Evolutionary conservation across 192 early-diverging fungal genomes (phyloP), one percentile per base, ranked within the genome.

Genomic region (Piromyces finnis): DNA sequence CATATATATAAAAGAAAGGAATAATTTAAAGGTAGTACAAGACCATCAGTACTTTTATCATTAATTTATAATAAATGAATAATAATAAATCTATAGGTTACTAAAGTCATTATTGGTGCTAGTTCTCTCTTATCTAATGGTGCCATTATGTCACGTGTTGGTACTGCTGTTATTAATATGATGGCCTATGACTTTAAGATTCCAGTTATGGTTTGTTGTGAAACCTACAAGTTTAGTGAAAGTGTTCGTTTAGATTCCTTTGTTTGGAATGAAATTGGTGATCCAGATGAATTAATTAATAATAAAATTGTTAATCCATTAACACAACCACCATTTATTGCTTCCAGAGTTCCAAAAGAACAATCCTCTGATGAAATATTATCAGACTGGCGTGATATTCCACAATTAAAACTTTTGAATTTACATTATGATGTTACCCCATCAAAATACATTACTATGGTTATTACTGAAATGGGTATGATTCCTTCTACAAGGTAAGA

Each of bases 51-150:
- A n/a, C n/a, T n/a, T n/a, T n/a, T n/a, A n/a, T n/a, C n/a, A n/a
- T n/a, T n/a, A n/a, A n/a, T n/a, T n/a, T n/a, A n/a, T n/a, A n/a
- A n/a, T n/a, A n/a, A n/a, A n/a, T n/a, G n/a, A n/a, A n/a, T n/a
- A n/a, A n/a, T n/a, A n/a, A n/a, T n/a, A n/a, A n/a, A n/a, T n/a
- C n/a, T n/a, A n/a, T n/a, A 87, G 85, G 95, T 92, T 14, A 93
- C 95, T 77, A 98, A 98, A 87, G 95, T 98, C 14, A 91, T 99
- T 79, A 83, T 99, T 82, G 97, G 98, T n/a, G 95, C 96, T 26
- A 92, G 95, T 81, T 92, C 95, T 2, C 85, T 99, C 30, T 88
- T 97, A 79, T 92, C 93, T 41, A 98, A 99, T 84, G 98, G 98
- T 26, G 93, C 95, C 12, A 84, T 97, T 79, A 91, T 98, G 82